Percentiles rank a stretch among this genome's conserved stretches.
Evolutionary conservation across 83 land plant genomes (phyloP).

Genomic region (Thuja plicata): DNA sequence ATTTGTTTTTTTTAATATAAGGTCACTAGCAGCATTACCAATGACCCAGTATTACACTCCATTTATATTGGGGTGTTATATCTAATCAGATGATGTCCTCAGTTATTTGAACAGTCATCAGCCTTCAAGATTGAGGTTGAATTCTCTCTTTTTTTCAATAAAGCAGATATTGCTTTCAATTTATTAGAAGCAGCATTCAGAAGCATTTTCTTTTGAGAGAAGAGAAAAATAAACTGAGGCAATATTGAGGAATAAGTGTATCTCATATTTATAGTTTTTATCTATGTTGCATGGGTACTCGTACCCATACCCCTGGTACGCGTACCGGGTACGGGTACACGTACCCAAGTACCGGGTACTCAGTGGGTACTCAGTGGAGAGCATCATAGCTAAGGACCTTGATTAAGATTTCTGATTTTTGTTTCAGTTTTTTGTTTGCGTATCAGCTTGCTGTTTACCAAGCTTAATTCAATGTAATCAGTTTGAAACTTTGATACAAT

Average conservation of each 20-base stretch:
- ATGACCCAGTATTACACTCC: background rate
- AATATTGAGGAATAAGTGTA: background rate
- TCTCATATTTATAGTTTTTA: background rate
- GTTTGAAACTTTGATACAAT: no score
- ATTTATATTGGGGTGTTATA: background rate
- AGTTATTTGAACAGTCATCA: background rate
- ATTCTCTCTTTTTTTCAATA: background rate
- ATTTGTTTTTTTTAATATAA: no score
- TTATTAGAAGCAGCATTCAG: background rate
- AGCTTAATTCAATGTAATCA: no score
- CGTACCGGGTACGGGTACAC: no score
- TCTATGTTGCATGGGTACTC: no score
- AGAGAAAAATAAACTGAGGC: background rate
- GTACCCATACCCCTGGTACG: no score
- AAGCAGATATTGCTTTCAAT: background rate
- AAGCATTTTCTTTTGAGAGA: background rate
- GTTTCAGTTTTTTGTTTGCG: no score
- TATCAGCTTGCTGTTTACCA: no score
- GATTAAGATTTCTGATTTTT: no score
- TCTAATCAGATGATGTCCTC: background rate
- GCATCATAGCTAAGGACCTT: no score
- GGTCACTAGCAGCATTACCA: background rate
- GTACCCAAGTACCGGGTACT: no score
- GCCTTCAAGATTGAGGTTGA: background rate
- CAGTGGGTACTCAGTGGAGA: no score